These are phyloP conservation scores for Iris macrosiphon DNA, from an alignment of 106 monocot species.

Conservation along the genomic window DNA sequence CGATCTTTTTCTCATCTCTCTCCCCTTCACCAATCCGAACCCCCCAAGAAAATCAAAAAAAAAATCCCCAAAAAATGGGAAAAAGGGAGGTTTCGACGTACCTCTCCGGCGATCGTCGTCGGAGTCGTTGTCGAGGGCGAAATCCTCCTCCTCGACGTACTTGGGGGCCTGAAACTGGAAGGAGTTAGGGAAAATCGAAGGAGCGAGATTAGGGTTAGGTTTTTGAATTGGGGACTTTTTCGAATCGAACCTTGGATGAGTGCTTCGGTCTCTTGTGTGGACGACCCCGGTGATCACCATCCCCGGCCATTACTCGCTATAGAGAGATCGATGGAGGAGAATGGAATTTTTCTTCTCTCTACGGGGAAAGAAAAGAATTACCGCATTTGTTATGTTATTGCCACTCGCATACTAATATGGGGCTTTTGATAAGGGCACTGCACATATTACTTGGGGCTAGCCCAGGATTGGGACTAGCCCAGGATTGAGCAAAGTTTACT, in stretches of 20 bases:
- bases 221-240: too few relatives aligned
- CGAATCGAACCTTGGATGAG: slow-evolving; percentile 7
- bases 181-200: neutral
- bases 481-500: too few relatives aligned
- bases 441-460: too few relatives aligned
- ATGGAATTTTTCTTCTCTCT: too few relatives aligned
- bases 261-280: slow-evolving; percentile 26
- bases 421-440: too few relatives aligned
- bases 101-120: slow-evolving; percentile 62
- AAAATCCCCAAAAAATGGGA: neutral
- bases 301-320: too few relatives aligned
- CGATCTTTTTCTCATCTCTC: slow-evolving; percentile 57
- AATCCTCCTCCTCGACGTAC: slow-evolving; percentile 36
- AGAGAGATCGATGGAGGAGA: too few relatives aligned
- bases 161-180: neutral
- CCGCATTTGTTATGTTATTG: too few relatives aligned
- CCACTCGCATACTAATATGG: too few relatives aligned
- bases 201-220: too few relatives aligned
- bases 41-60: neutral
- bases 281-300: slow-evolving; percentile 14
- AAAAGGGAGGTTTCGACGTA: neutral
- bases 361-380: too few relatives aligned
- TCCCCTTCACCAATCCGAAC: slow-evolving; percentile 22
- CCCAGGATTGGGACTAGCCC: too few relatives aligned
- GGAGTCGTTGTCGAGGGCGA: slow-evolving; percentile 51